Evolutionary conservation across 148 eudicot species (phyloP).

Genomic region (Rhododendron williamsianum): DNA sequence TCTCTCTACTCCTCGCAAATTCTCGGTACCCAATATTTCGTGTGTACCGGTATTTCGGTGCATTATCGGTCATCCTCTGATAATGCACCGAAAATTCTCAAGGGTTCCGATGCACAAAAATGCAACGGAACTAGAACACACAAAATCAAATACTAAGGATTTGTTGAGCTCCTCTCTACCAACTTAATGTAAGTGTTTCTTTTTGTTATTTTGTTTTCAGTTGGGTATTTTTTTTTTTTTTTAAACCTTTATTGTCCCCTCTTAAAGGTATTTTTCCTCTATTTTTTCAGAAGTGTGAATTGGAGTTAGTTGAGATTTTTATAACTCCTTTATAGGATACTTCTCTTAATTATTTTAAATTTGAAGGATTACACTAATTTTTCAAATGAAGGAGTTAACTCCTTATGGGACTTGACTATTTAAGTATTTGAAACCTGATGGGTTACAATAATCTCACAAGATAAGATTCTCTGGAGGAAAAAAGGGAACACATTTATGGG

Average conservation of each 20-base stretch:
- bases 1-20: neutral
- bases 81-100: neutral
- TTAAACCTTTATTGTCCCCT: neutral
- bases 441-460: neutral
- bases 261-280: neutral
- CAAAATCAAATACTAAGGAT: neutral
- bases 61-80: neutral
- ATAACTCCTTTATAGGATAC: neutral
- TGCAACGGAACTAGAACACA: neutral
- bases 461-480: neutral
- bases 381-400: neutral
- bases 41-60: neutral
- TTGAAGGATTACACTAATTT: neutral
- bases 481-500: neutral
- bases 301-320: neutral
- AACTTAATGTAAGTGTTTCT: neutral
- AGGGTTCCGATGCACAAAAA: neutral
- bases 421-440: neutral
- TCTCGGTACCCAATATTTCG: neutral
- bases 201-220: neutral
- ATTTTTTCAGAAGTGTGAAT: neutral
- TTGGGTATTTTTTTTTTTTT: neutral
- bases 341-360: neutral
- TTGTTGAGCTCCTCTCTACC: neutral
- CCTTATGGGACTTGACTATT: neutral